Conservation (phyloP, 495 filamentous ascomycete species). For the Trichoderma erinaceum region DNA sequence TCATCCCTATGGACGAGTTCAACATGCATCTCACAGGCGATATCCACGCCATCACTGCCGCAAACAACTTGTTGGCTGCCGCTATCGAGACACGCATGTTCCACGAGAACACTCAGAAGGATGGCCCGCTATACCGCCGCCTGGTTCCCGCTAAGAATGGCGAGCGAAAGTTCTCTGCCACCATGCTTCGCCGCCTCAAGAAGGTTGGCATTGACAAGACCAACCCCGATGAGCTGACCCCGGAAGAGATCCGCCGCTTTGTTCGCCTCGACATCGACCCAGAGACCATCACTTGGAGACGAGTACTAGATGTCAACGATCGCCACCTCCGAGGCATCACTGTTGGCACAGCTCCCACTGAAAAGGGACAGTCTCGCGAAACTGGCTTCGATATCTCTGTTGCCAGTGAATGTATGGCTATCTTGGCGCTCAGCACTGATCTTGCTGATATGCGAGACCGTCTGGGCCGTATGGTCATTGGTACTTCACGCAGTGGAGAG, state of each 20-base stretch:
- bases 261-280: constrained; percentile 94
- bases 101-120: constrained; percentile 91
- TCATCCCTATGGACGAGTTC: constrained; percentile 99
- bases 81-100: constrained; percentile 98
- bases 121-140: constrained; percentile 79
- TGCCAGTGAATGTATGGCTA: constrained; percentile 96
- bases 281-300: constrained; percentile 92
- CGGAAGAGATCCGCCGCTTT: constrained; percentile 81
- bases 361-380: constrained; percentile 76
- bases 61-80: constrained; percentile 96
- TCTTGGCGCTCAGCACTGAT: constrained; percentile 85
- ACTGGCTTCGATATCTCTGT: constrained; percentile 98
- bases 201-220: constrained; percentile 96
- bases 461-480: constrained; percentile 94
- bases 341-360: constrained; percentile 78
- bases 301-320: constrained; percentile 96
- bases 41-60: constrained; percentile 94
- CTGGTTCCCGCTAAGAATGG: constrained; percentile 87
- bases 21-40: constrained; percentile 96
- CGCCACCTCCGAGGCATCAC: constrained; percentile 84
- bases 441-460: constrained; percentile 88
- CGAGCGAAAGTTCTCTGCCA: constrained; percentile 74
- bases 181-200: constrained; percentile 87
- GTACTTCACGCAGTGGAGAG: constrained; percentile 74
- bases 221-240: constrained; percentile 79